Evolutionary conservation across 495 filamentous ascomycete species (phyloP).

Genomic region (Hypoxylon cercidicola): DNA sequence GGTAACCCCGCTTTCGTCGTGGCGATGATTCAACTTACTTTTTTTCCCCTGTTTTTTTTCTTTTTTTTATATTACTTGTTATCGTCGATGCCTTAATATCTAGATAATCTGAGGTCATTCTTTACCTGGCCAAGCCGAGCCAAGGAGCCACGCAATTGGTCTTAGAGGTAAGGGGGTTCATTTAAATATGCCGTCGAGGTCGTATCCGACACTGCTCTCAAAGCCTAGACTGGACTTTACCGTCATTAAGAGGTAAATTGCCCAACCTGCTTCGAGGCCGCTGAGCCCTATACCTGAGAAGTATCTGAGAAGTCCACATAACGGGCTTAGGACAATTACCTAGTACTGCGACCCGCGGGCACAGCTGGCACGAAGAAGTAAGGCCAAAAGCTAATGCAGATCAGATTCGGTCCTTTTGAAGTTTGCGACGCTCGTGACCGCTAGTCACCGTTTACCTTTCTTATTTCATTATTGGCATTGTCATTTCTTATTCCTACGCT

Average conservation of each 20-base stretch:
- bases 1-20: conserved; percentile 19
- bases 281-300: conserved; percentile 16
- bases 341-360: background rate
- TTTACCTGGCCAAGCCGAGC: conserved; percentile 23
- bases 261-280: conserved; percentile 8
- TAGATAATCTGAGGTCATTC: conserved; percentile 16
- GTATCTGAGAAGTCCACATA: conserved; percentile 5
- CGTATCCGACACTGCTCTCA: conserved; percentile 7
- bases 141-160: conserved; percentile 22
- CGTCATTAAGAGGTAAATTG: background rate
- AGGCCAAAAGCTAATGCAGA: conserved; percentile 30
- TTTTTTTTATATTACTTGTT: background rate
- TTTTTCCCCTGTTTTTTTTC: conserved; percentile 10
- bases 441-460: conserved; percentile 18
- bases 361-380: conserved; percentile 13
- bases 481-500: conserved; percentile 29
- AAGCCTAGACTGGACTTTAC: conserved; percentile 6
- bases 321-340: conserved; percentile 3
- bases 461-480: conserved; percentile 23
- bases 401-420: conserved; percentile 43
- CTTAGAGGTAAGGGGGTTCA: conserved; percentile 23
- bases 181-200: background rate
- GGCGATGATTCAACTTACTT: conserved; percentile 17
- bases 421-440: conserved; percentile 35
- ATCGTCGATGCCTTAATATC: conserved; percentile 4